Base-by-base conservation (phyloP, 148 eudicot species). In the Chenopodium berlandieri region DNA sequence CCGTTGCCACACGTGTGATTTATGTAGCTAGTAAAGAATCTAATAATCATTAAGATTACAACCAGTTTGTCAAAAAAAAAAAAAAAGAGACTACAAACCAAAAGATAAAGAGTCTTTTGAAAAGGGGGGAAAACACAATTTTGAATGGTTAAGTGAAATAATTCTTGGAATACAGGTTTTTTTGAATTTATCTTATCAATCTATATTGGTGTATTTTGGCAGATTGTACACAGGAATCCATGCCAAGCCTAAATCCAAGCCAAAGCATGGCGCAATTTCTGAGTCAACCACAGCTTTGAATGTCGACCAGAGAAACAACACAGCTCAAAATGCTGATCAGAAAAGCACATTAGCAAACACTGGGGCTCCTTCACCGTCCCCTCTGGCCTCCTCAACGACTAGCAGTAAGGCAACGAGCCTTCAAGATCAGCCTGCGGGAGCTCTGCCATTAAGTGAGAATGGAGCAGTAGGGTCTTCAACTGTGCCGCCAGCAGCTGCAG, bases 171-270 rank as follows among this genome's bases (percentile, higher is more conserved):
- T 46, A 48, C 14, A 48, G 11, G 2, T 1, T 11, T 48, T 48
- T 48, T 11, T 11, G 0, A 10, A 1, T 48, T 44, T 62, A 10
- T 78, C n/a, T 78, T 48, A 73, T 67, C 6, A 34, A 5, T 52
- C 7, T 16, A 32, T 75, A 25, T 25, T 65, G 27, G 23, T 17
- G 13, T 64, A 4, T 30, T 77, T 73, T 70, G 75, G 34, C 90
- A 96, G 99, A 90, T 85, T 96, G 46, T 96, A 91, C 86, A 96
- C 99, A 16, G 95, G 97, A 64, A 94, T 94, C 75, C 99, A 96
- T 66, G 99, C 97, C 9, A 96, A 92, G 84, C 91, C 94, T 22
- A 96, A 96, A 81, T 86, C 94, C 0, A 94, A 91, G 82, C 81
- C 78, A 11, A 96, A 92, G 89, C 88, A 84, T n/a, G 95, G 93